A percentile compares a stretch with the other conserved stretches of the same genome.
phyloP scores from a whole-genome alignment of 2,329 filamentous ascomycete species.

The Fusarium verrucosum region DNA sequence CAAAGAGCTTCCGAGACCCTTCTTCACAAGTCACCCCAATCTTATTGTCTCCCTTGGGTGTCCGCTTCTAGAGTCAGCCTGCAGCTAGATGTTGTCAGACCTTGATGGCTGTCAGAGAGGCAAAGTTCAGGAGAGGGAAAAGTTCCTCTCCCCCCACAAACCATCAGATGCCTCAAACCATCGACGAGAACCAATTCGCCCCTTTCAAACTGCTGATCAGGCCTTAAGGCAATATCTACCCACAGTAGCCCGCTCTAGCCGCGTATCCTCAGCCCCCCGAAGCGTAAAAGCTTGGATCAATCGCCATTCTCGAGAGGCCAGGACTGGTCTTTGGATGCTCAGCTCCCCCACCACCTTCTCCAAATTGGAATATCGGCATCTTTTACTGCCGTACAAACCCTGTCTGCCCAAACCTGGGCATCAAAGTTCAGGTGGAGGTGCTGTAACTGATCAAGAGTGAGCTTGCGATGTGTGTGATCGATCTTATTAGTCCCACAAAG shows the following conservation, averaged over 20 bases:
- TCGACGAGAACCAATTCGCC: background rate
- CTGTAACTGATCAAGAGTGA: background rate
- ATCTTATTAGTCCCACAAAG: background rate
- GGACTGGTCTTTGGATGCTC: background rate
- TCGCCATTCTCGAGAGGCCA: background rate
- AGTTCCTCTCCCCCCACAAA: background rate
- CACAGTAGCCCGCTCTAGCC: background rate
- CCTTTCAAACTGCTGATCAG: background rate
- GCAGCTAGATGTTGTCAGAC: background rate
- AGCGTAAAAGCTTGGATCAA: constrained; percentile 6
- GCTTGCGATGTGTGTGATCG: background rate
- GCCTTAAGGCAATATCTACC: background rate
- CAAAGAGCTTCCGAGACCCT: background rate
- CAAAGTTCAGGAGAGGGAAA: background rate
- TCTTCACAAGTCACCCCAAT: background rate
- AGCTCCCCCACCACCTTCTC: background rate
- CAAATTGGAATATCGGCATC: constrained; percentile 4
- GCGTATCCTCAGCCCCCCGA: background rate
- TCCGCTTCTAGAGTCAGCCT: background rate
- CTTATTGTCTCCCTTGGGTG: background rate
- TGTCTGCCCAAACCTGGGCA: background rate
- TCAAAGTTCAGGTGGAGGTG: background rate
- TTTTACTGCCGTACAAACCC: background rate
- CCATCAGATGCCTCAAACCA: background rate
- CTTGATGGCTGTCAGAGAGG: background rate